Evolutionary conservation across 1,139 yeast species (phyloP).

Genomic region (Blastobotrys aristatus): DNA sequence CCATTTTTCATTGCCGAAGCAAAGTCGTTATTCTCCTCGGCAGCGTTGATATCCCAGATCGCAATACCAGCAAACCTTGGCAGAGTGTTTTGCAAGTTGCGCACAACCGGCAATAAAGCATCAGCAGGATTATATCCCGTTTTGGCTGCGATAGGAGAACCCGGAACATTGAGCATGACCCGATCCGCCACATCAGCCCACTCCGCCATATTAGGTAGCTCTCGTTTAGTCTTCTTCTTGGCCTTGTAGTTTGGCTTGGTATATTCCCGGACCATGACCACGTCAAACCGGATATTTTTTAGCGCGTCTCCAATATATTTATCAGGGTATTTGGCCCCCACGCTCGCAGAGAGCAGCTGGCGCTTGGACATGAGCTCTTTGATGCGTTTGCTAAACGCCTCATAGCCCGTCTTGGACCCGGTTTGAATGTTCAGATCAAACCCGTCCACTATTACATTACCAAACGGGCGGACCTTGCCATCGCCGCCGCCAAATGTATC

Average conservation of each 20-base stretch:
- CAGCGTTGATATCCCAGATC: conserved; percentile 91
- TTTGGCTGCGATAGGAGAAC: conserved; percentile 61
- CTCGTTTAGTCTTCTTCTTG: conserved; percentile 63
- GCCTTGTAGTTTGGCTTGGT: conserved; percentile 66
- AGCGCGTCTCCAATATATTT: conserved; percentile 70
- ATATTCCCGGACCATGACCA: conserved; percentile 88
- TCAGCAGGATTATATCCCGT: conserved; percentile 49
- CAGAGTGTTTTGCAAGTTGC: conserved; percentile 38
- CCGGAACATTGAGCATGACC: conserved; percentile 44
- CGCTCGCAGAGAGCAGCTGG: conserved; percentile 87
- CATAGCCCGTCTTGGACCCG: conserved; percentile 46
- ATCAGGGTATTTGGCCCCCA: conserved; percentile 93
- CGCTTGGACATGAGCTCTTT: conserved; percentile 39
- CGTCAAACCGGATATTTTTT: conserved; percentile 61
- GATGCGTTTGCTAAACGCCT: conserved; percentile 48
- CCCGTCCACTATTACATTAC: conserved; percentile 57
- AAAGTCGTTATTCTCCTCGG: conserved; percentile 46
- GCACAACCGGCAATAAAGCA: conserved; percentile 23
- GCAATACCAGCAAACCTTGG: conserved; percentile 75
- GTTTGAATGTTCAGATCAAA: conserved; percentile 68
- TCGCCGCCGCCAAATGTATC: conserved; percentile 80
- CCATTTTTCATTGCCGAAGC: conserved; percentile 44
- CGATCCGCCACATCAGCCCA: conserved; percentile 49
- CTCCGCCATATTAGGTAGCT: conserved; percentile 46
- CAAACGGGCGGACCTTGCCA: conserved; percentile 64